Evolutionary conservation across 1,139 yeast genomes (phyloP).

Genomic region (Candida sp.): DNA sequence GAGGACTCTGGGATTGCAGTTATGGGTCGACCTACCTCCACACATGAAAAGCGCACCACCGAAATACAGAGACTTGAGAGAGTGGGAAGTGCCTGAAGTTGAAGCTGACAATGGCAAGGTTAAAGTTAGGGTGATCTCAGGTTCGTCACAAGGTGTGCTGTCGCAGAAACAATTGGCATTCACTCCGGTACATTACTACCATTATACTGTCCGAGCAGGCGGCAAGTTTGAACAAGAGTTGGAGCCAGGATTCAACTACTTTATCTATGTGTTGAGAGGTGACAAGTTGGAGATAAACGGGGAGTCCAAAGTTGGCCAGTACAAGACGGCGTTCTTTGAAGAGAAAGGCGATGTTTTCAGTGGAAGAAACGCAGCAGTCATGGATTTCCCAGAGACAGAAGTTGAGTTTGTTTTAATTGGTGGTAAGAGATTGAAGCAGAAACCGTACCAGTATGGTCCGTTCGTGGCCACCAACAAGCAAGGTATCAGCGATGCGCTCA

Average conservation of each 20-base stretch:
- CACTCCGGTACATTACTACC: conserved; percentile 83
- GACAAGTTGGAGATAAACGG: conserved; percentile 50
- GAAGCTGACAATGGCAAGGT: conserved; percentile 71
- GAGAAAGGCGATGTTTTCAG: conserved; percentile 62
- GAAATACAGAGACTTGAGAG: conserved; percentile 78
- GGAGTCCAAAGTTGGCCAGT: conserved; percentile 42
- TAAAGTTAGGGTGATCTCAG: conserved; percentile 75
- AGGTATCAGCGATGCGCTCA: conserved; percentile 45
- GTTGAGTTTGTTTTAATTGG: conserved; percentile 73
- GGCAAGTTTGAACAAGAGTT: conserved; percentile 67
- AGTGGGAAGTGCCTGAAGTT: conserved; percentile 69
- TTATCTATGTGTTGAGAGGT: conserved; percentile 75
- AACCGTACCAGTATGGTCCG: conserved; percentile 88
- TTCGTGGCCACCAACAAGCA: conserved; percentile 61
- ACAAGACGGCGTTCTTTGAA: conserved; percentile 65
- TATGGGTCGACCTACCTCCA: conserved; percentile 91
- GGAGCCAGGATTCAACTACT: conserved; percentile 71
- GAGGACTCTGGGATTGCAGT: conserved; percentile 74
- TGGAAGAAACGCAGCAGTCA: conserved; percentile 50
- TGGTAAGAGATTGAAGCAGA: conserved; percentile 79
- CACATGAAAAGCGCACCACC: conserved; percentile 72
- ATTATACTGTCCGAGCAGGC: conserved; percentile 69
- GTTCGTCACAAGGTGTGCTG: conserved; percentile 75
- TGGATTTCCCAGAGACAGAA: conserved; percentile 25
- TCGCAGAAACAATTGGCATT: conserved; percentile 80